Evolutionary conservation across 352 stramenopile species (phyloP), one percentile per base, ranked within the genome.

Genomic region (Plasmopara halstedii): DNA sequence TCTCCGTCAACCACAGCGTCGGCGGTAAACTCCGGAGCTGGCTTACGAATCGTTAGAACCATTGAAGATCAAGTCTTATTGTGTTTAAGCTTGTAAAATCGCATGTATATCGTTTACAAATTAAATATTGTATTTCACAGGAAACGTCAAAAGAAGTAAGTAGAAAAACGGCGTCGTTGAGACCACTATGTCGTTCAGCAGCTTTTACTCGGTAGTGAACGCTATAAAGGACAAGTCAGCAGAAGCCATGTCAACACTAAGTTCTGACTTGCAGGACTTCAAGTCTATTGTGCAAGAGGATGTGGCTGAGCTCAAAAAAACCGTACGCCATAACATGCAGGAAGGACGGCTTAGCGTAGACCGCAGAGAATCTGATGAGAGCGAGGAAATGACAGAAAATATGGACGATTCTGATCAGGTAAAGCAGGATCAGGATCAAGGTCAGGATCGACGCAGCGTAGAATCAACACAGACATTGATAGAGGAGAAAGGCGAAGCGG

Each of bases 1-100:
- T 89, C 67, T 29, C 76, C 80, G 54, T 93, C 47, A 14, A 95
- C 65, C 19, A 95, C 73, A 36, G 84, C 84, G 19, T 80, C 65
- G 42, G 76, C 75, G 37, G 74, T 90, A 67, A 94, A 94, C 31
- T 65, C 62, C 9, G 82, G 82, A 3, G 82, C 82, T 13, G 73
- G 58, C 42, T 82, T 66, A 46, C 78, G 67, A 56, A 93, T 83
- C 41, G 59, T 84, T 26, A 77, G 65, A 35, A 78, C 70, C 75
- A 83, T 83, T 3, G 9, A 42, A 1, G 25, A 4, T 6, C 25
- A n/a, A n/a, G n/a, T n/a, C n/a, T n/a, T n/a, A n/a, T n/a, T n/a
- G n/a, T n/a, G n/a, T n/a, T n/a, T n/a, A n/a, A n/a, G n/a, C n/a
- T n/a, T n/a, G n/a, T n/a, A 42, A 58, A n/a, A n/a, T n/a, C n/a